Percentiles rank a stretch among this genome's conserved stretches.
phyloP scores from a whole-genome alignment of 768 basidiomycete genomes.

The Boletus rubroflammeus region DNA sequence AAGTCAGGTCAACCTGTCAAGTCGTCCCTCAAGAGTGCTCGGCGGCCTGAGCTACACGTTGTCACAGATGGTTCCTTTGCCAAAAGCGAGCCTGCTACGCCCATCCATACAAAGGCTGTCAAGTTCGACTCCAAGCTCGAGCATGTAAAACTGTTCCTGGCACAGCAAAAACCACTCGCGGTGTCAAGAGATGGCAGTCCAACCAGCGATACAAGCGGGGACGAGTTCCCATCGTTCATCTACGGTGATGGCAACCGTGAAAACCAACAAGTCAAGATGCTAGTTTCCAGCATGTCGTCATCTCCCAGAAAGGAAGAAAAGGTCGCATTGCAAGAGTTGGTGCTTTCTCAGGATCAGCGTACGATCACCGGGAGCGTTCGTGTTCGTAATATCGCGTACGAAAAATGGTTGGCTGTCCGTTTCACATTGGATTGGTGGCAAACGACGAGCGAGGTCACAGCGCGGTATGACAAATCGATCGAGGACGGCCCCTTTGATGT shows the following conservation, averaged over 20 bases:
- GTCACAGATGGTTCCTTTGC: conserved; percentile 45
- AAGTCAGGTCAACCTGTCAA: conserved; percentile 94
- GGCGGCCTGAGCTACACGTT: conserved; percentile 52
- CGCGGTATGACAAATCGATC: conserved; percentile 53
- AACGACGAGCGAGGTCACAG: conserved; percentile 91
- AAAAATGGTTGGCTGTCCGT: conserved; percentile 83
- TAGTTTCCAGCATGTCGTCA: conserved; percentile 64
- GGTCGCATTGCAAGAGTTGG: conserved; percentile 52
- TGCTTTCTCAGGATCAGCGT: conserved; percentile 47
- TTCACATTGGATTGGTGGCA: conserved; percentile 97
- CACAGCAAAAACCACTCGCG: conserved; percentile 92
- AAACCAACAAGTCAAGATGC: conserved; percentile 50
- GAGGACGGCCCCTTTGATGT: conserved; percentile 51
- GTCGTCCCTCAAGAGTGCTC: conserved; percentile 78
- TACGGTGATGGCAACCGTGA: conserved; percentile 43
- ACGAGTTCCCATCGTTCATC: conserved; percentile 71
- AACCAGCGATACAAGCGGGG: conserved; percentile 77
- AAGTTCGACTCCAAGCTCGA: conserved; percentile 92
- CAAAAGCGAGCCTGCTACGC: conserved; percentile 81
- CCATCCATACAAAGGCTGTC: conserved; percentile 75
- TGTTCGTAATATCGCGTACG: conserved; percentile 82
- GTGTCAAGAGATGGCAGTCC: conserved; percentile 91
- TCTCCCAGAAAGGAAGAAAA: conserved; percentile 38
- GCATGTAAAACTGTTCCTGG: conserved; percentile 90
- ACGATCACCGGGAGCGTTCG: conserved; percentile 70